Evolutionary conservation across 805 yeast genomes (phyloP).

Genomic region (Metschnikowia shivogae): DNA sequence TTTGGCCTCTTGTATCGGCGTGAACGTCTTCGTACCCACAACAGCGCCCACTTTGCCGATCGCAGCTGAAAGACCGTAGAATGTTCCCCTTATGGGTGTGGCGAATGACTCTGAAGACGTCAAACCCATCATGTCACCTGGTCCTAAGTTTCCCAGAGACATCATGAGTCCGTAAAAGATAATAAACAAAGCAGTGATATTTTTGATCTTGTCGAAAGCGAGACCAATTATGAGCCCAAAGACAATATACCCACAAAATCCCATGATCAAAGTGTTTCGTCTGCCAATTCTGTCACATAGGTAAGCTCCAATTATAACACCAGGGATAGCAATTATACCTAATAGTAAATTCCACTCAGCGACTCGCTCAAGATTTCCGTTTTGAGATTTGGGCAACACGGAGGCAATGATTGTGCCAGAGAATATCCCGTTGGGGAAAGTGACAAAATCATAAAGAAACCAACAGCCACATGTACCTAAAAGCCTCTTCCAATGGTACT

Average conservation of each 20-base stretch:
- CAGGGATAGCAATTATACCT: slow-evolving; percentile 66
- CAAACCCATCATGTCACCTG: slow-evolving; percentile 73
- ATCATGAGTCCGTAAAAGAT: slow-evolving; percentile 72
- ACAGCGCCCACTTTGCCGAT: slow-evolving; percentile 85
- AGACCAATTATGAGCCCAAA: slow-evolving; percentile 71
- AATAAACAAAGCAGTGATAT: slow-evolving; percentile 60
- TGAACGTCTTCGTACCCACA: slow-evolving; percentile 69
- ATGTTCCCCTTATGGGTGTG: slow-evolving; percentile 72
- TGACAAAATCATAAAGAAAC: slow-evolving; percentile 78
- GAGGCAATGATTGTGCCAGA: slow-evolving; percentile 56
- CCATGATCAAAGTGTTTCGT: slow-evolving; percentile 65
- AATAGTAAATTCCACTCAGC: slow-evolving; percentile 74
- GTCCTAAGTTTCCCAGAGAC: slow-evolving; percentile 70
- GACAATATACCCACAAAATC: slow-evolving; percentile 66
- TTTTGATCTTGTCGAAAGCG: slow-evolving; percentile 51
- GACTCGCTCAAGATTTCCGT: slow-evolving; percentile 45
- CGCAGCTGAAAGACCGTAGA: slow-evolving; percentile 74
- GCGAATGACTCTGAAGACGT: slow-evolving; percentile 64
- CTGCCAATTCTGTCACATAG: slow-evolving; percentile 65
- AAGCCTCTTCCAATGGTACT: slow-evolving; percentile 64
- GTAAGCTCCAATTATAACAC: slow-evolving; percentile 65
- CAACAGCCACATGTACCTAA: slow-evolving; percentile 72
- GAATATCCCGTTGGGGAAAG: slow-evolving; percentile 75
- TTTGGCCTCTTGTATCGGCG: slow-evolving; percentile 58
- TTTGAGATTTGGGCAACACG: slow-evolving; percentile 34